Evolutionary conservation across 805 yeast genomes (phyloP), one percentile per base, ranked within the genome.

Genomic region (Cyberlindnera japonica): DNA sequence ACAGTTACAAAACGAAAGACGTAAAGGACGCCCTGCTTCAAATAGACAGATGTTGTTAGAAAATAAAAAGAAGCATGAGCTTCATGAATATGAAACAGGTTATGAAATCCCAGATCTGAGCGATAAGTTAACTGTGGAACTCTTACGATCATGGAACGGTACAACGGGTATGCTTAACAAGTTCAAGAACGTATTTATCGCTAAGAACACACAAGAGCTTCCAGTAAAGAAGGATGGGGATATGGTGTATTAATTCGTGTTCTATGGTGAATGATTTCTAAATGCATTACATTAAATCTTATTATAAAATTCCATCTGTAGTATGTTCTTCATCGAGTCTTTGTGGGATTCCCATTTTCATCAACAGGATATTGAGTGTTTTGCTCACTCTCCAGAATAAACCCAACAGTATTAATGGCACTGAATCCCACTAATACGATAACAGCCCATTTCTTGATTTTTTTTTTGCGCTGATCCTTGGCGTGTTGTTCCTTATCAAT

Each of bases 1-100:
- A n/a, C 68, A 68, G 37, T 66, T 86, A 41, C 75, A 72, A 45
- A 62, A 59, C 5, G 76, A 72, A 40, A 77, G 95, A 68, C 76
- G 95, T 58, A 79, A 89, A n/a, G 95, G 95, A 14, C 75, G 98
- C 65, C 96, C 99, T 9, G 73, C 85, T 14, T 63, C 84, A 6
- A 75, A 74, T 45, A 78, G 79, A 56, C 95, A 87, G 54, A 80
- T 78, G 49, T 54, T 75, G 17, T 61, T 89, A 42, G 83, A 84
- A 51, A 75, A 73, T 48, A 75, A 75, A 54, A 69, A 70, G 33
- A 78, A 81, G 38, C 64, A 71, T 35, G 97, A 90, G 41, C 37
- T 55, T 27, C 74, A 75, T 29, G 77, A 83, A 41, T 88, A 74
- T 53, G 67, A 63, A 16, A 71, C 86, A 0, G 99, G 99, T 0